Percentiles rank a stretch among this genome's conserved stretches.
phyloP scores from a whole-genome alignment of 495 filamentous ascomycete genomes.

The Jackrogersella minutella region DNA sequence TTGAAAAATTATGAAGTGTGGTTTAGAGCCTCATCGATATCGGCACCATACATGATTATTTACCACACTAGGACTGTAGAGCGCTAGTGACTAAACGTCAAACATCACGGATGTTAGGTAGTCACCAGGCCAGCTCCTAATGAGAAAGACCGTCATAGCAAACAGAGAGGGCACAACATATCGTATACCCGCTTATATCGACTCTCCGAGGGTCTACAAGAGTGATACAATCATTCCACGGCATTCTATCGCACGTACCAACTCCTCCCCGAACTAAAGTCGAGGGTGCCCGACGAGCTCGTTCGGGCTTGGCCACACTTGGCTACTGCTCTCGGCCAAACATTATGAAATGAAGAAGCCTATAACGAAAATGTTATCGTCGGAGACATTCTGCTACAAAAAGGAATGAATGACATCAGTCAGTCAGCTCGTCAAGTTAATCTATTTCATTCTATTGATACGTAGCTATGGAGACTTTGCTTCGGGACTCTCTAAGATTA shows the following conservation, averaged over 20 bases:
- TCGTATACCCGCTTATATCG: constrained; percentile 12
- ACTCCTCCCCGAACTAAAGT: constrained; percentile 23
- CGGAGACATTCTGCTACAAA: constrained; percentile 27
- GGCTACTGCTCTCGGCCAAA: constrained; percentile 41
- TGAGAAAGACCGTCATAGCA: not conserved
- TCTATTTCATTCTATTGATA: constrained; percentile 1
- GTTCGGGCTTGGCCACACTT: constrained; percentile 46
- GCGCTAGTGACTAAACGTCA: constrained; percentile 1
- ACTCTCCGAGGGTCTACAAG: constrained; percentile 31
- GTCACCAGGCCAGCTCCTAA: not conserved
- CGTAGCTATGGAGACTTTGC: not conserved
- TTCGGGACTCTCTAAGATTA: not conserved
- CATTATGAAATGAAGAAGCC: constrained; percentile 16
- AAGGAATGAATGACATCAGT: constrained; percentile 31
- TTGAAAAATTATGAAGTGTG: constrained; percentile 49
- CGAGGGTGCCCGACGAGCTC: constrained; percentile 42
- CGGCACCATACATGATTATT: not conserved
- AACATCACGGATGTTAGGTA: not conserved
- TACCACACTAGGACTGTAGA: not conserved
- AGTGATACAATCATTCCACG: constrained; percentile 37
- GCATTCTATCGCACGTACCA: constrained; percentile 34
- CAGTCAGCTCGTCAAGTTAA: constrained; percentile 2
- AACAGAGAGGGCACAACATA: not conserved
- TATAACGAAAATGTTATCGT: constrained; percentile 32
- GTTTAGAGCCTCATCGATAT: constrained; percentile 41